Evolutionary conservation across 106 monocot genomes (phyloP).

Genomic region (Posidonia australis): DNA sequence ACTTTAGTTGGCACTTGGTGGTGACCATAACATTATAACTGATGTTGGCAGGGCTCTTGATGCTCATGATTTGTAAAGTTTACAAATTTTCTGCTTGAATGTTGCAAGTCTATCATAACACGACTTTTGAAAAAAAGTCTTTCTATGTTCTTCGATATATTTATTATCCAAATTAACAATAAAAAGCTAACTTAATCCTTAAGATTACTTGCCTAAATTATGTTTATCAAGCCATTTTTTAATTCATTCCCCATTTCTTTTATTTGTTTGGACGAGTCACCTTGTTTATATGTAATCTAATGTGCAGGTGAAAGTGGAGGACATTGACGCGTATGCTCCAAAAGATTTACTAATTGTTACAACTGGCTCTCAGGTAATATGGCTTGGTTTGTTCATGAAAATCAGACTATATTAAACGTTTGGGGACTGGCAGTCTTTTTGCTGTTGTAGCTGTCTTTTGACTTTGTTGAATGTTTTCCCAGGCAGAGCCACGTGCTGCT

Average conservation of each 20-base stretch:
- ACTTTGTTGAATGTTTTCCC: constrained; percentile 5
- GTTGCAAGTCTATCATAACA: too few relatives aligned
- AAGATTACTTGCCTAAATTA: too few relatives aligned
- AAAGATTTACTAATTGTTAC: constrained; percentile 96
- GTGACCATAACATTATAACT: too few relatives aligned
- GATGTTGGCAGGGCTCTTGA: too few relatives aligned
- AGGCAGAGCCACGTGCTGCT: constrained; percentile 98
- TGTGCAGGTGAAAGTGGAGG: constrained; percentile 90
- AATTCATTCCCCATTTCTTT: too few relatives aligned
- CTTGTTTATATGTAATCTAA: constrained; percentile 1
- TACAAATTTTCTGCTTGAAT: too few relatives aligned
- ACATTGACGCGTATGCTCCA: constrained; percentile 93
- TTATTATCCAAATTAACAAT: too few relatives aligned
- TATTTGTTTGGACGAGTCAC: too few relatives aligned
- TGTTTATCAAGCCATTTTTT: too few relatives aligned
- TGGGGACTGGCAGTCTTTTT: neutral
- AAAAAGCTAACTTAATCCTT: too few relatives aligned
- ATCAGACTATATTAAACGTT: neutral
- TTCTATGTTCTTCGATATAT: neutral
- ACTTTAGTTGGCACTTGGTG: too few relatives aligned
- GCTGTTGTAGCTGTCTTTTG: neutral
- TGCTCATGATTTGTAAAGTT: too few relatives aligned
- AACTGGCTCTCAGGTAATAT: constrained; percentile 96
- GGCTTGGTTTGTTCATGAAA: constrained; percentile 6
- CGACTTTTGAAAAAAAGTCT: neutral